These are phyloP conservation scores for Colletotrichum tanaceti DNA, from an alignment of 2,329 filamentous ascomycete genomes.

Conservation along the genomic window DNA sequence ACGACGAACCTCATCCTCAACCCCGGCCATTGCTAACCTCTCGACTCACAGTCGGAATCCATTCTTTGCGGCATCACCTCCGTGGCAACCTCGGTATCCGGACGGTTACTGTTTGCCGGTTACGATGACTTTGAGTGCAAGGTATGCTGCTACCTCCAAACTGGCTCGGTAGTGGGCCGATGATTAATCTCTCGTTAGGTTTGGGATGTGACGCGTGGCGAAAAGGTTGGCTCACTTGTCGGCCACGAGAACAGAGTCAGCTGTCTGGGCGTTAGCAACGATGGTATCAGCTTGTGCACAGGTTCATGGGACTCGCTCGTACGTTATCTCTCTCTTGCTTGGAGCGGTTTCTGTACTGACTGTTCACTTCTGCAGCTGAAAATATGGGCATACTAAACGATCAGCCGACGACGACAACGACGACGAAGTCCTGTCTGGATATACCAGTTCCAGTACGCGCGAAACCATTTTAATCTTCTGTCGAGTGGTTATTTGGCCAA, in stretches of 20 bases:
- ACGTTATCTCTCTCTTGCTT: constrained; percentile 57
- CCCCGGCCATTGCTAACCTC: constrained; percentile 40
- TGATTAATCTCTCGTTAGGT: constrained; percentile 69
- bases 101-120: constrained; percentile 92
- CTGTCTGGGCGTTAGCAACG: constrained; percentile 98
- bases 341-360: constrained; percentile 47
- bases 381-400: constrained; percentile 82
- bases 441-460: constrained; percentile 41
- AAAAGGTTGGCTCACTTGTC: constrained; percentile 95
- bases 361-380: constrained; percentile 72
- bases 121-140: constrained; percentile 99
- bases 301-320: constrained; percentile 99
- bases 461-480: constrained; percentile 41
- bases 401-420: constrained; percentile 19
- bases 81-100: constrained; percentile 96
- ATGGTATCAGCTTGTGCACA: constrained; percentile 98
- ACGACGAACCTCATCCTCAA: not conserved
- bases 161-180: constrained; percentile 8
- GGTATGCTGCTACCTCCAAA: constrained; percentile 66
- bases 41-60: constrained; percentile 80
- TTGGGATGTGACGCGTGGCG: constrained; percentile 96
- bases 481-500: constrained; percentile 40
- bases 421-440: constrained; percentile 40
- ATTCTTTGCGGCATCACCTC: constrained; percentile 98
- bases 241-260: constrained; percentile 99